A percentile compares a stretch with the other conserved stretches of the same genome.
These are phyloP conservation scores for Rhodotorula sp. DNA, from an alignment of 1,284 basidiomycete species.

Conservation along the genomic window DNA sequence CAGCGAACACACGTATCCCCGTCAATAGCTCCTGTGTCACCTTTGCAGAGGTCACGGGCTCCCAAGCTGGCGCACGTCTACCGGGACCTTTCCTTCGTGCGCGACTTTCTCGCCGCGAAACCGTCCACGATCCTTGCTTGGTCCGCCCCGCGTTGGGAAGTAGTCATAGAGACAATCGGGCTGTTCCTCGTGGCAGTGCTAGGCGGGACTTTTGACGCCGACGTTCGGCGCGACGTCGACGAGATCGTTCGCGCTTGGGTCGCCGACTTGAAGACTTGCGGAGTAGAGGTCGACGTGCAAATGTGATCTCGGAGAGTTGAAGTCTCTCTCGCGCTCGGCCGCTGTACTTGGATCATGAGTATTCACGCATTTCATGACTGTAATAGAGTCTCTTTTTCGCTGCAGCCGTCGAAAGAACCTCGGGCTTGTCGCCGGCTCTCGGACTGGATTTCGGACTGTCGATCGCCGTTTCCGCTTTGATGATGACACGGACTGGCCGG, in stretches of 20 bases:
- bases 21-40: no score
- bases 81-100: not conserved
- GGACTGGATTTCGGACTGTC: not conserved
- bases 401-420: not conserved
- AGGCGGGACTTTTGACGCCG: conserved; percentile 7
- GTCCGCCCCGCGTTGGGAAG: conserved; percentile 29
- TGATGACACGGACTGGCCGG: not conserved
- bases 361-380: not conserved
- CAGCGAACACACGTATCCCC: not conserved
- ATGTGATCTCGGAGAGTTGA: not conserved
- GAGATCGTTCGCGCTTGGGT: conserved; percentile 12
- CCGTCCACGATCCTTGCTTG: not conserved
- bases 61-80: not conserved
- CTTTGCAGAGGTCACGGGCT: not conserved
- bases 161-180: conserved; percentile 18
- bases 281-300: conserved; percentile 4
- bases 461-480: not conserved
- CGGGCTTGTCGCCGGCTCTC: not conserved
- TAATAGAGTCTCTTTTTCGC: not conserved
- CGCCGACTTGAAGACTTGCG: conserved; percentile 5
- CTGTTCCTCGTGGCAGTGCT: conserved; percentile 20
- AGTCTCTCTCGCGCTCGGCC: not conserved
- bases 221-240: conserved; percentile 14
- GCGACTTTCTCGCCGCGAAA: not conserved
- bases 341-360: not conserved